Percentiles rank a stretch among this genome's conserved stretches.
Evolutionary conservation across 345 rosid species (phyloP).

Genomic region (Citrus trifoliata): DNA sequence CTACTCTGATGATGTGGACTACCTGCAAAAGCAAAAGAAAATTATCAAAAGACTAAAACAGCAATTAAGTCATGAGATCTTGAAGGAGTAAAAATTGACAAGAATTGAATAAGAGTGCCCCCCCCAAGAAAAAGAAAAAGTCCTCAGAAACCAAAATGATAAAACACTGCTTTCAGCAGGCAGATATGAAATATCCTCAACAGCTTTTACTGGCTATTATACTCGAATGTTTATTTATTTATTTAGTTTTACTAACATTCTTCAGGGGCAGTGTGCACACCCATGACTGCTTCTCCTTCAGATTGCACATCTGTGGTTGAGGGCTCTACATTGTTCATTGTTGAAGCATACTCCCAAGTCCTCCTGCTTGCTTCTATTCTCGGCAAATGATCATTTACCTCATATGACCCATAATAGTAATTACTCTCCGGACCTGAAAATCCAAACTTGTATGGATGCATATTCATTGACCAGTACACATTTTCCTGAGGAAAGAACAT

Average conservation of each 20-base stretch:
- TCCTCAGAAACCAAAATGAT: not conserved
- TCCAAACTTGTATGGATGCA: constrained; percentile 61
- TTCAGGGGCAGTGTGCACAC: constrained; percentile 34
- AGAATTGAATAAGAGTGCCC: not conserved
- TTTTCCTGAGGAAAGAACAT: constrained; percentile 35
- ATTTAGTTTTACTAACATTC: constrained; percentile 37
- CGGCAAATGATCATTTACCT: constrained; percentile 45
- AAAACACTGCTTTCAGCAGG: not conserved
- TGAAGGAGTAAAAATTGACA: not conserved
- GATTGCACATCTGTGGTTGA: constrained; percentile 25
- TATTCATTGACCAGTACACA: constrained; percentile 45
- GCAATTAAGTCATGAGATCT: not conserved
- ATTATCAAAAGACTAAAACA: constrained; percentile 2
- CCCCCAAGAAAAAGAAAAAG: too few relatives aligned
- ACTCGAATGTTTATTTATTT: not conserved
- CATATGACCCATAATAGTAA: constrained; percentile 37
- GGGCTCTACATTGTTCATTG: constrained; percentile 32
- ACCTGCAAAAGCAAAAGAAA: constrained; percentile 35
- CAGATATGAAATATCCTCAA: not conserved
- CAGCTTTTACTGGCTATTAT: not conserved
- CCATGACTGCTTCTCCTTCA: constrained; percentile 28
- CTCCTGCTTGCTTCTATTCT: constrained; percentile 42
- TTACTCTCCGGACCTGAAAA: constrained; percentile 45
- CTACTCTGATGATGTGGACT: constrained; percentile 34
- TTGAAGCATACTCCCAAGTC: constrained; percentile 45